phyloP scores from a whole-genome alignment of 805 yeast species.

The Ogataea zsoltii region DNA sequence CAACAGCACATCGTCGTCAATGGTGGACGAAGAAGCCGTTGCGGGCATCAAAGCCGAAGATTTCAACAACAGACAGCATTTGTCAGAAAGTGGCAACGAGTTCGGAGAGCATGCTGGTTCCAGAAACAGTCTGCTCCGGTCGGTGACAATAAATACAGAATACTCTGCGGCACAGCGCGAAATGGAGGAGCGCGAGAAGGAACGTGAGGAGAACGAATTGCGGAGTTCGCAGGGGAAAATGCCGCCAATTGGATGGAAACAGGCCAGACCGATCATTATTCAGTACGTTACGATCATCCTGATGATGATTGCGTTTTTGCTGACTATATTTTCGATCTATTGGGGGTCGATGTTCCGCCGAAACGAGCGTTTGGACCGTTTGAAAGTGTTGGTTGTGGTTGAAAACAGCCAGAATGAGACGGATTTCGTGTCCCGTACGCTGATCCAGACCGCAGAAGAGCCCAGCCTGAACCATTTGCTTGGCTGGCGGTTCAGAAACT shows the following conservation, averaged over 20 bases:
- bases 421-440: conserved; percentile 34
- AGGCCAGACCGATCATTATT: conserved; percentile 7
- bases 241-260: conserved; percentile 8
- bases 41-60: background rate
- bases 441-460: conserved; percentile 17
- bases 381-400: conserved; percentile 41
- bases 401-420: conserved; percentile 34
- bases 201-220: conserved; percentile 7
- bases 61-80: background rate
- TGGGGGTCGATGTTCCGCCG: conserved; percentile 50
- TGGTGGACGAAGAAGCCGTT: background rate
- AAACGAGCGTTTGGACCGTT: conserved; percentile 31
- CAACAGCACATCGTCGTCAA: background rate
- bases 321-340: conserved; percentile 44
- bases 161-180: conserved; percentile 17
- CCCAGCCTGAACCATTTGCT: conserved; percentile 27
- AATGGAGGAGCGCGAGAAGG: conserved; percentile 1
- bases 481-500: conserved; percentile 40
- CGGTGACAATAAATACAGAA: conserved; percentile 28
- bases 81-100: background rate
- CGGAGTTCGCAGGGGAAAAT: background rate
- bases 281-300: conserved; percentile 20
- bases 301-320: conserved; percentile 37
- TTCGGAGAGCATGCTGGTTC: background rate
- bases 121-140: conserved; percentile 16